These are phyloP conservation scores for Coniella vitis DNA, from an alignment of 2,329 filamentous ascomycete species.

Conservation along the genomic window DNA sequence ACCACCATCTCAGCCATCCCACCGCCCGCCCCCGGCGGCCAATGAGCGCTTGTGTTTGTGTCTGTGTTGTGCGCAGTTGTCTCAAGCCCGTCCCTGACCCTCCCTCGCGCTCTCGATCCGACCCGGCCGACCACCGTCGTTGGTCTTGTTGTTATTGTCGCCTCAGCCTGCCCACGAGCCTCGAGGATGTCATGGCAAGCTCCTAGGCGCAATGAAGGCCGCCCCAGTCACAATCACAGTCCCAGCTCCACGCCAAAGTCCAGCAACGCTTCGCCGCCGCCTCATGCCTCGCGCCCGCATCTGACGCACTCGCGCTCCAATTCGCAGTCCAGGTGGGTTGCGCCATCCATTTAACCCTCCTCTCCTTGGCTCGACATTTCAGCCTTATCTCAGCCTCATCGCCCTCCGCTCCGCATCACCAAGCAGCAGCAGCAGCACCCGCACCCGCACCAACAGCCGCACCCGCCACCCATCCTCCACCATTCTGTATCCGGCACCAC, in stretches of 20 bases:
- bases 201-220: conserved; percentile 16
- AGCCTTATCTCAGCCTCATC: too few relatives aligned
- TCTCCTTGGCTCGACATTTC: neutral
- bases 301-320: conserved; percentile 4
- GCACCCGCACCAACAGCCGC: too few relatives aligned
- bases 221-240: conserved; percentile 1
- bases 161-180: conserved; percentile 4
- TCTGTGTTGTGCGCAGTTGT: too few relatives aligned
- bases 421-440: too few relatives aligned
- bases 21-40: too few relatives aligned
- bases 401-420: too few relatives aligned
- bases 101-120: conserved; percentile 3
- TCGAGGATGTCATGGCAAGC: conserved; percentile 16
- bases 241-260: conserved; percentile 3
- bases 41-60: too few relatives aligned
- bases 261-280: conserved; percentile 1
- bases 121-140: conserved; percentile 5
- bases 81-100: neutral
- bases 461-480: too few relatives aligned
- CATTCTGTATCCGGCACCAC: too few relatives aligned
- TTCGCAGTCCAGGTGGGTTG: conserved; percentile 7
- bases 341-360: conserved; percentile 2
- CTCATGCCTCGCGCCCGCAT: conserved; percentile 2
- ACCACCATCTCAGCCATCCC: too few relatives aligned
- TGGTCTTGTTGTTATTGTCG: too few relatives aligned